Conservation (phyloP, 805 yeast genomes). For the Yamadazyma takamatsuzukensis region DNA sequence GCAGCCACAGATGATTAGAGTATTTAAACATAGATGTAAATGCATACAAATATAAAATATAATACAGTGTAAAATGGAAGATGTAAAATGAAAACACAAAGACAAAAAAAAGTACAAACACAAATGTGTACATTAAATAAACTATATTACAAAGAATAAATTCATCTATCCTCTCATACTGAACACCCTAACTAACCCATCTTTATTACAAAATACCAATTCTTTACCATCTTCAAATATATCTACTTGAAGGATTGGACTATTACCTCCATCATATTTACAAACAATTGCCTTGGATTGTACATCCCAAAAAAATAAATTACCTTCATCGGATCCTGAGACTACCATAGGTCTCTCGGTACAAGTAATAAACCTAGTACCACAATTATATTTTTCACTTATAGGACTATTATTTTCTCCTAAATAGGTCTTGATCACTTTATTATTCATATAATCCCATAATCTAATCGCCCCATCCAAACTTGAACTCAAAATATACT, state of each 20-base stretch:
- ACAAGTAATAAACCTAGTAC: slow-evolving; percentile 46
- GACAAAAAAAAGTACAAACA: no score
- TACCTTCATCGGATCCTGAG: slow-evolving; percentile 61
- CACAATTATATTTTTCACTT: slow-evolving; percentile 52
- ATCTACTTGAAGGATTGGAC: slow-evolving; percentile 35
- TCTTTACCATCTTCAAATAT: slow-evolving; percentile 30
- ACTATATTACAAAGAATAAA: no score
- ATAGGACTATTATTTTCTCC: slow-evolving; percentile 29
- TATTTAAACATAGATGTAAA: no score
- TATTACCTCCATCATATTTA: slow-evolving; percentile 13
- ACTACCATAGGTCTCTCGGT: slow-evolving; percentile 39
- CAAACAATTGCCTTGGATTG: slow-evolving; percentile 51
- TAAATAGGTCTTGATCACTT: slow-evolving; percentile 69
- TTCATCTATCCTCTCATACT: no score
- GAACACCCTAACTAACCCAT: slow-evolving; percentile 16
- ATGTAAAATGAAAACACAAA: no score
- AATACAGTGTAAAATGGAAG: no score
- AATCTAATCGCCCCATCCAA: slow-evolving; percentile 74
- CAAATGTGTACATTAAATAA: no score
- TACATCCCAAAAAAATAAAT: slow-evolving; percentile 60
- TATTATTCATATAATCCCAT: slow-evolving; percentile 84
- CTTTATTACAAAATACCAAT: slow-evolving; percentile 26
- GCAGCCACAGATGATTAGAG: no score
- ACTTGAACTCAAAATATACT: slow-evolving; percentile 71
- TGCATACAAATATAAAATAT: no score